phyloP scores from a whole-genome alignment of 129 eudicot genomes.

The Helianthus annuus region HanXRQr2.0-SUNRISE NC_035433.2:50166897-50167396 shows the following conservation, averaged over 20 bases:
- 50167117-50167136: constrained; percentile 11
- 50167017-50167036: no score
- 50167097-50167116: neutral
- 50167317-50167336: neutral
- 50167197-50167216: constrained; percentile 32
- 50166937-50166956: no score
- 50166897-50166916: no score
- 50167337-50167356: constrained; percentile 58
- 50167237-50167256: constrained; percentile 25
- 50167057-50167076: no score
- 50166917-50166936: no score
- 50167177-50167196: constrained; percentile 31
- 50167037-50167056: no score
- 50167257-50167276: constrained; percentile 9
- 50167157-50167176: neutral
- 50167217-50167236: constrained; percentile 21
- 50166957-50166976: no score
- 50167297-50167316: neutral
- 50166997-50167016: no score
- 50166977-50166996: no score
- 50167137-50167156: constrained; percentile 2
- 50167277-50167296: constrained; percentile 5
- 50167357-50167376: constrained; percentile 52
- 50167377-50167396: constrained; percentile 44
- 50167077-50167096: no score